Conservation (phyloP, 345 rosid genomes). For the Geranium rotundifolium region DNA sequence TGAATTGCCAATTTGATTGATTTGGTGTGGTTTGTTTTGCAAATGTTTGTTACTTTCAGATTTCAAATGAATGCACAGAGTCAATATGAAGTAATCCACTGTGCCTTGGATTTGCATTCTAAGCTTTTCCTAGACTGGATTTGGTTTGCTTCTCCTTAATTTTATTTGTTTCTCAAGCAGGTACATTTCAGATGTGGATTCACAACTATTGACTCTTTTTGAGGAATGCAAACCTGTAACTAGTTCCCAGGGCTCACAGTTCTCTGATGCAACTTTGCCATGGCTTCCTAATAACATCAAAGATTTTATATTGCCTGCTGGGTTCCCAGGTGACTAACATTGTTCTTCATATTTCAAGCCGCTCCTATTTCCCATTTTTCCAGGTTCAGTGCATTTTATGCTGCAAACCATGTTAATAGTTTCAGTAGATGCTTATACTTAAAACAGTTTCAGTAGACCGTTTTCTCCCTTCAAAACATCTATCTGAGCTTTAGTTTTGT, state of each 20-base stretch:
- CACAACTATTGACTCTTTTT: slow-evolving; percentile 30
- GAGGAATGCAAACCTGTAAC: slow-evolving; percentile 21
- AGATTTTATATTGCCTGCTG: slow-evolving; percentile 69
- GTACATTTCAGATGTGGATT: slow-evolving; percentile 46
- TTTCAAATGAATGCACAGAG: too few species aligned
- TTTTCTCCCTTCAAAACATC: background rate
- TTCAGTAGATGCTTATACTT: too few species aligned
- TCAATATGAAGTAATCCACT: background rate
- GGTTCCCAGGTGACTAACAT: slow-evolving; percentile 61
- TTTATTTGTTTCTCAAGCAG: slow-evolving; percentile 21
- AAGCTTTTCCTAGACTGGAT: too few species aligned
- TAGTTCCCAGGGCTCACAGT: slow-evolving; percentile 15
- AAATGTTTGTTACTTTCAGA: background rate
- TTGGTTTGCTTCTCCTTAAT: slow-evolving; percentile 3
- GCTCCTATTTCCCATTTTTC: background rate
- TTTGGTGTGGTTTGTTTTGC: background rate
- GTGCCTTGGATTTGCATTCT: background rate
- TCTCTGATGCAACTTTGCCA: slow-evolving; percentile 23
- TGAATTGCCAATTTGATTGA: background rate
- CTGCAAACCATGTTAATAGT: background rate
- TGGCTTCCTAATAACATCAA: slow-evolving; percentile 57
- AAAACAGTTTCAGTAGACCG: background rate
- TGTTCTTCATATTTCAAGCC: background rate
- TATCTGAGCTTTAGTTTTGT: background rate
- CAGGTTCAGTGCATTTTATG: background rate